Evolutionary conservation across 2,329 filamentous ascomycete genomes (phyloP).

Genomic region (Ceratocystis eucalypticola): DNA sequence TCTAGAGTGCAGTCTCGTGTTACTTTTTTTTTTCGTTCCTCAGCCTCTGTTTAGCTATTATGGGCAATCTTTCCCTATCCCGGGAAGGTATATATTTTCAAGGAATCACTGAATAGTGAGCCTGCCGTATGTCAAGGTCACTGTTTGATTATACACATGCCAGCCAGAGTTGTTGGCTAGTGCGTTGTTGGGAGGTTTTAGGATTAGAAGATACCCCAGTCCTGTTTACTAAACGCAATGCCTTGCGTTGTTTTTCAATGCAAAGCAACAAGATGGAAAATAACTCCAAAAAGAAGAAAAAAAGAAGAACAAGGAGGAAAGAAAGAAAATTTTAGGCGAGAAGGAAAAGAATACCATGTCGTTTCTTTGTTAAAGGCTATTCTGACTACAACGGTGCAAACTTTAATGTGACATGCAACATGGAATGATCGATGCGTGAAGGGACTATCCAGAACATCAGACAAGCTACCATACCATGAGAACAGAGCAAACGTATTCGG

Average conservation of each 20-base stretch:
- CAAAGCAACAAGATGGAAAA: neutral
- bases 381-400: neutral
- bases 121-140: neutral
- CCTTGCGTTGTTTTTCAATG: neutral
- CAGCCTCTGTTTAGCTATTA: neutral
- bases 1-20: neutral
- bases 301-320: neutral
- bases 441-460: too few relatives aligned
- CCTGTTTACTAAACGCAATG: neutral
- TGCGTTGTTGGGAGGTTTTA: neutral
- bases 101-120: neutral
- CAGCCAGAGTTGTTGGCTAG: neutral
- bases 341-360: conserved; percentile 1
- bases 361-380: neutral
- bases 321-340: neutral
- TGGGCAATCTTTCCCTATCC: neutral
- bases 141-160: neutral
- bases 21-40: neutral
- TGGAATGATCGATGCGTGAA: too few relatives aligned
- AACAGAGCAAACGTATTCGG: too few relatives aligned
- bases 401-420: too few relatives aligned
- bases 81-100: neutral
- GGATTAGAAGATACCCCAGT: neutral
- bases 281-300: conserved; percentile 1
- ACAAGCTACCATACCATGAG: too few relatives aligned